Conservation (phyloP, 164 flowering plant genomes). For the Aristolochia fimbriata region DNA sequence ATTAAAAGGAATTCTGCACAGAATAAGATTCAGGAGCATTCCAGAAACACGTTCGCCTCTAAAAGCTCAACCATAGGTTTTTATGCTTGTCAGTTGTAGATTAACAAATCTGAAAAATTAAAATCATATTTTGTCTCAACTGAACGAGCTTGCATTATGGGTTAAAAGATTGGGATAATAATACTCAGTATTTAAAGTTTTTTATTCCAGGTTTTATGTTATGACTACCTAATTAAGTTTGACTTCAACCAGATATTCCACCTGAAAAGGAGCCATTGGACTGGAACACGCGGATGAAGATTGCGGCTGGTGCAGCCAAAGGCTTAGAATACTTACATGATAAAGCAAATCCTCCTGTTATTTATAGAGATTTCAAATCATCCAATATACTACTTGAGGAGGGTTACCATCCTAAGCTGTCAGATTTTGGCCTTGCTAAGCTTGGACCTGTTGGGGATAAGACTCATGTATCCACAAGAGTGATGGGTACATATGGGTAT, state of each 20-base stretch:
- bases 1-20: no score
- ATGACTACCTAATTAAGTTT: no score
- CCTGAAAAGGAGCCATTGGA: conserved; percentile 10
- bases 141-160: no score
- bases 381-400: conserved; percentile 11
- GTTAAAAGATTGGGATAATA: no score
- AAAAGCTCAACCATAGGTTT: no score
- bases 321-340: conserved; percentile 13
- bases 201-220: no score
- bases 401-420: conserved; percentile 9
- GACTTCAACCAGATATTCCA: conserved; percentile 4
- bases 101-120: no score
- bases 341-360: conserved; percentile 12
- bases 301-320: conserved; percentile 12
- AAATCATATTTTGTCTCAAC: no score
- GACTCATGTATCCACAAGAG: conserved; percentile 12
- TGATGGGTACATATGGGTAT: conserved; percentile 14
- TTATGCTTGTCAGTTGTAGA: no score
- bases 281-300: conserved; percentile 9
- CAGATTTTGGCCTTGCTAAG: conserved; percentile 12
- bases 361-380: conserved; percentile 9
- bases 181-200: no score
- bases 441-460: conserved; percentile 10
- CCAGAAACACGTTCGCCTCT: no score
- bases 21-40: no score